Conservation (phyloP, 345 rosid genomes). For the Cardiospermum halicacabum region DNA sequence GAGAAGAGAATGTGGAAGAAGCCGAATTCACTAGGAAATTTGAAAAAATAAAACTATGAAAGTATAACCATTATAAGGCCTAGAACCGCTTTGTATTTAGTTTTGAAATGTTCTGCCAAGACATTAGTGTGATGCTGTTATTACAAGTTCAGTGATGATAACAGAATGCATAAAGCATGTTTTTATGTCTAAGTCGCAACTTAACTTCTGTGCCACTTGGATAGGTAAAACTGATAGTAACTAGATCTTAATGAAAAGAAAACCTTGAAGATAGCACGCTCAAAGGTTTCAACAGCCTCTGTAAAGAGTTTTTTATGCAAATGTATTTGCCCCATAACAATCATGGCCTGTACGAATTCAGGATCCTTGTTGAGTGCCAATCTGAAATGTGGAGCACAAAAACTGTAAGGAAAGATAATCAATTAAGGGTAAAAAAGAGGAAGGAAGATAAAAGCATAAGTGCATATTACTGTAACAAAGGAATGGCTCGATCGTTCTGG, state of each 20-base stretch:
- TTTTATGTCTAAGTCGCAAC: neutral
- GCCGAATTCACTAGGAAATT: slow-evolving; percentile 8
- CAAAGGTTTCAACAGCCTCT: slow-evolving; percentile 64
- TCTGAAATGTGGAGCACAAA: slow-evolving; percentile 30
- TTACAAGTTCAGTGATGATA: neutral
- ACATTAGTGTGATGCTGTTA: neutral
- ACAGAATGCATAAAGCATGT: neutral
- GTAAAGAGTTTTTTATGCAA: slow-evolving; percentile 44
- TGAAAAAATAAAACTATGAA: slow-evolving; percentile 2
- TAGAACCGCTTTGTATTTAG: neutral
- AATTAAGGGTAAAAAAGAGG: neutral
- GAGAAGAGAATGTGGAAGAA: neutral
- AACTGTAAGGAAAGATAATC: neutral
- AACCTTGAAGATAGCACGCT: slow-evolving; percentile 74
- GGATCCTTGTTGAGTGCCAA: slow-evolving; percentile 78
- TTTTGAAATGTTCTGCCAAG: neutral
- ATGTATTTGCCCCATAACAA: slow-evolving; percentile 70
- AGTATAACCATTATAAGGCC: neutral
- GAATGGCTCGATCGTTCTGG: slow-evolving; percentile 47
- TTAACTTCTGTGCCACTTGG: neutral
- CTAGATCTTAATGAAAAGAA: neutral
- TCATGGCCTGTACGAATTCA: slow-evolving; percentile 47
- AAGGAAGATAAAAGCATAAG: neutral
- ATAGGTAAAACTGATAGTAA: neutral
- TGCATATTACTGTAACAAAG: slow-evolving; percentile 47